Evolutionary conservation across 2,329 filamentous ascomycete genomes (phyloP).

Genomic region (Ramichloridium luteum): DNA sequence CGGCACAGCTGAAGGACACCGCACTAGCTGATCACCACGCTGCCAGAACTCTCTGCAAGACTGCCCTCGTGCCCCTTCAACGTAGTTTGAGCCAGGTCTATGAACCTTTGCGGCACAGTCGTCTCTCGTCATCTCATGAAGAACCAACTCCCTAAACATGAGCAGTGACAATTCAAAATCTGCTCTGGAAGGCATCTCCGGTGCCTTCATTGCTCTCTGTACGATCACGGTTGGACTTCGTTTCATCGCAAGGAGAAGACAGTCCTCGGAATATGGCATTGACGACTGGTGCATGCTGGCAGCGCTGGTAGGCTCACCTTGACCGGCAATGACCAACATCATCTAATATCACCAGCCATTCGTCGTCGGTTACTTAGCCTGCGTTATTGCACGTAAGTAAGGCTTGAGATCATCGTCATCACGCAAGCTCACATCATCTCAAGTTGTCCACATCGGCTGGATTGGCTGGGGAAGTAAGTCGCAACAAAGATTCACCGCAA

Average conservation of each 20-base stretch:
- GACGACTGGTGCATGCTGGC: slow-evolving; percentile 3
- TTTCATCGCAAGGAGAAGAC: background rate
- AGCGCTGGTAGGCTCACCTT: slow-evolving; percentile 2
- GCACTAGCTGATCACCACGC: no score
- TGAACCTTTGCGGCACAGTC: no score
- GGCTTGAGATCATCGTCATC: background rate
- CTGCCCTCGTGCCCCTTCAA: no score
- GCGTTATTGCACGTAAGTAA: slow-evolving; percentile 1
- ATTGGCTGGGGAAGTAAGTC: no score
- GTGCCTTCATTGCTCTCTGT: slow-evolving; percentile 1
- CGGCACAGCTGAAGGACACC: no score
- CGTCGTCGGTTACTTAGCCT: slow-evolving; percentile 1
- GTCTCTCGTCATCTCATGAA: no score
- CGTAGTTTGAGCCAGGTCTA: no score
- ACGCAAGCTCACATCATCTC: background rate
- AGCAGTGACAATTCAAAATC: slow-evolving; percentile 1
- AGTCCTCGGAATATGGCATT: background rate
- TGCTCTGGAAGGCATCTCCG: background rate
- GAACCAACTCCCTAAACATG: background rate
- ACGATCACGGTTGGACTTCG: slow-evolving; percentile 1
- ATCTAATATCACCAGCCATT: background rate
- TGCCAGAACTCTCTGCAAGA: no score
- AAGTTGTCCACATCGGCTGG: no score
- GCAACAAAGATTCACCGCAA: no score
- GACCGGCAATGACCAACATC: no score